phyloP scores from a whole-genome alignment of 805 yeast genomes.

The Candida chauliodis region DNA sequence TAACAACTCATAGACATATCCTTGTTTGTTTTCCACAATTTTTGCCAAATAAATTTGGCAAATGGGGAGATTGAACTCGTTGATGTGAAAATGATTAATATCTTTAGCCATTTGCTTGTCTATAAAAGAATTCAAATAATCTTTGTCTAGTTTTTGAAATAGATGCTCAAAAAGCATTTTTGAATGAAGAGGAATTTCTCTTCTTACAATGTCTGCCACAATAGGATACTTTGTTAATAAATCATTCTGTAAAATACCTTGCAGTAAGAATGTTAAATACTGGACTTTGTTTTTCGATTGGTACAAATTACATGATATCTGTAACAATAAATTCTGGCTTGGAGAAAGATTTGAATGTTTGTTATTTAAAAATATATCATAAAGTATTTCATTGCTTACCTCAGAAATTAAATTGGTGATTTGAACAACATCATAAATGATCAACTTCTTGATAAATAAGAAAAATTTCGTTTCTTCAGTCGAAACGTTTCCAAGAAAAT shows the following conservation, averaged over 20 bases:
- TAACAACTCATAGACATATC: constrained; percentile 16
- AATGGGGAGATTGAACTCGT: constrained; percentile 36
- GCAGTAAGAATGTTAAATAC: constrained; percentile 4
- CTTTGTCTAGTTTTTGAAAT: constrained; percentile 13
- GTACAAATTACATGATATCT: constrained; percentile 4
- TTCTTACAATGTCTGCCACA: constrained; percentile 12
- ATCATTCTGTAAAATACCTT: constrained; percentile 3
- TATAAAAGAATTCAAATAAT: too few relatives aligned
- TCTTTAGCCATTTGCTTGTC: constrained; percentile 17
- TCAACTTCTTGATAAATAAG: constrained; percentile 8
- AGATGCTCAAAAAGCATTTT: constrained; percentile 21
- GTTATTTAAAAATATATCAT: neutral
- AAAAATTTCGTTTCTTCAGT: neutral
- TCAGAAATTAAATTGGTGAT: constrained; percentile 6
- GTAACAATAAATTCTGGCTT: constrained; percentile 7
- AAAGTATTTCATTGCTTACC: neutral
- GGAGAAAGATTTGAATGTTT: constrained; percentile 1
- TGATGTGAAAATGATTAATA: too few relatives aligned
- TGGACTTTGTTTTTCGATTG: constrained; percentile 1
- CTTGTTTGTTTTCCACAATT: constrained; percentile 14
- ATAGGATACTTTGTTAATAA: too few relatives aligned
- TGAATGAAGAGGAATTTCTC: constrained; percentile 16
- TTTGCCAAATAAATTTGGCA: constrained; percentile 26
- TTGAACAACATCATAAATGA: constrained; percentile 9
- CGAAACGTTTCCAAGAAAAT: constrained; percentile 1